phyloP scores from a whole-genome alignment of 768 basidiomycete species.

The Amanita pallidorosea region DNA sequence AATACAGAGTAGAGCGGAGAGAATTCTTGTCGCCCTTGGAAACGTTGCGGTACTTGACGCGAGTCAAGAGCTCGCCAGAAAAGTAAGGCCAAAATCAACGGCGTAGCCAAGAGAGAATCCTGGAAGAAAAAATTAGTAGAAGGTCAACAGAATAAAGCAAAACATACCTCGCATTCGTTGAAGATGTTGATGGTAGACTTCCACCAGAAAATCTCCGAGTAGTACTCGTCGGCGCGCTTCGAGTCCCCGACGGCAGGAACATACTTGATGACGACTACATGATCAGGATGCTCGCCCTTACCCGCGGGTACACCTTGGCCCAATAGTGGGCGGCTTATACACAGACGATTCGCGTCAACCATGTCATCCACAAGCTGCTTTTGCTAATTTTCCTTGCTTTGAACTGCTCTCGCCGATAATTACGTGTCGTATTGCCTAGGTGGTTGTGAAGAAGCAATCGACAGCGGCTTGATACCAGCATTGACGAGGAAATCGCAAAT shows the following conservation, averaged over 20 bases:
- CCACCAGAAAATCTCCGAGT: constrained; percentile 98
- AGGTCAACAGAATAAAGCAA: neutral
- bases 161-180: constrained; percentile 86
- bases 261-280: constrained; percentile 95
- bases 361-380: constrained; percentile 95
- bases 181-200: constrained; percentile 89
- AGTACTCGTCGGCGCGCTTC: constrained; percentile 98
- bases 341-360: constrained; percentile 82
- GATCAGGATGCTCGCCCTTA: constrained; percentile 97
- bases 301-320: constrained; percentile 36
- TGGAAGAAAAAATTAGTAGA: constrained; percentile 17
- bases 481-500: constrained; percentile 98
- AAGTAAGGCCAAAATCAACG: constrained; percentile 86
- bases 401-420: constrained; percentile 92
- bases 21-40: constrained; percentile 37
- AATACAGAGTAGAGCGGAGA: constrained; percentile 83
- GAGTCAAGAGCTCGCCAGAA: constrained; percentile 93
- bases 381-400: constrained; percentile 99
- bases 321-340: constrained; percentile 70
- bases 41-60: constrained; percentile 74
- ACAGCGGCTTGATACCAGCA: constrained; percentile 95
- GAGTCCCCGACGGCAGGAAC: constrained; percentile 95
- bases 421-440: constrained; percentile 91
- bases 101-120: constrained; percentile 94
- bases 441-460: constrained; percentile 98